Conservation (phyloP, 257 asterid species). For the Handroanthus guayacan region DNA sequence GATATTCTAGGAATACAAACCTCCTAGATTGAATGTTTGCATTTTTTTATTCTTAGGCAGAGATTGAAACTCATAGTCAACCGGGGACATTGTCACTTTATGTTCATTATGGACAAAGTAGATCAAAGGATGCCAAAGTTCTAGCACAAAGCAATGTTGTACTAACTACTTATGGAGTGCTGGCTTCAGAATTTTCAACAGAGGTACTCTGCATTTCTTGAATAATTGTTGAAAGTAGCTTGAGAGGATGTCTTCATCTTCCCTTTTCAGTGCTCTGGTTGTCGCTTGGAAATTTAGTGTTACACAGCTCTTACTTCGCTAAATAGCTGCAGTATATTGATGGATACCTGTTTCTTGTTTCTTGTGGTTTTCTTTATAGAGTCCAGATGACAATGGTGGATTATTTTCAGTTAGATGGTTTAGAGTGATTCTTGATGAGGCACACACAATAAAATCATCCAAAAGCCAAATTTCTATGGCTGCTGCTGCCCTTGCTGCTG, state of each 20-base stretch:
- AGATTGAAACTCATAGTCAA: constrained; percentile 86
- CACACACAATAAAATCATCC: constrained; percentile 94
- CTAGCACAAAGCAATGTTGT: constrained; percentile 87
- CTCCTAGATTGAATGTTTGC: constrained; percentile 38
- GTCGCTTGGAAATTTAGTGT: constrained; percentile 10
- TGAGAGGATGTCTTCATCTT: constrained; percentile 15
- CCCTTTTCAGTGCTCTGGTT: constrained; percentile 12
- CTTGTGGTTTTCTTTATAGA: constrained; percentile 48
- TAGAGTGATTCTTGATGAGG: constrained; percentile 96
- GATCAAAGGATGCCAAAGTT: constrained; percentile 80
- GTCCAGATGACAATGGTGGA: constrained; percentile 78
- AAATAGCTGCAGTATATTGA: constrained; percentile 8
- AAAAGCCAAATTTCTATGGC: constrained; percentile 95
- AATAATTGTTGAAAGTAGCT: constrained; percentile 35
- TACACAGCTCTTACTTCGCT: constrained; percentile 21
- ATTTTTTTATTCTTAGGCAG: constrained; percentile 59
- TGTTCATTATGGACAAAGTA: constrained; percentile 92
- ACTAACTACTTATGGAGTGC: constrained; percentile 91
- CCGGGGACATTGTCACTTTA: constrained; percentile 78
- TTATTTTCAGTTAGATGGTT: constrained; percentile 85
- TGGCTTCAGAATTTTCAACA: constrained; percentile 83
- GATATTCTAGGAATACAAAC: constrained; percentile 4
- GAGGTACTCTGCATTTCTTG: constrained; percentile 63
- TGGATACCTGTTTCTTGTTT: constrained; percentile 16
- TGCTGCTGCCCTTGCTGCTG: constrained; percentile 86